Evolutionary conservation across 768 basidiomycete genomes (phyloP).

Genomic region (Sutorius australiensis): DNA sequence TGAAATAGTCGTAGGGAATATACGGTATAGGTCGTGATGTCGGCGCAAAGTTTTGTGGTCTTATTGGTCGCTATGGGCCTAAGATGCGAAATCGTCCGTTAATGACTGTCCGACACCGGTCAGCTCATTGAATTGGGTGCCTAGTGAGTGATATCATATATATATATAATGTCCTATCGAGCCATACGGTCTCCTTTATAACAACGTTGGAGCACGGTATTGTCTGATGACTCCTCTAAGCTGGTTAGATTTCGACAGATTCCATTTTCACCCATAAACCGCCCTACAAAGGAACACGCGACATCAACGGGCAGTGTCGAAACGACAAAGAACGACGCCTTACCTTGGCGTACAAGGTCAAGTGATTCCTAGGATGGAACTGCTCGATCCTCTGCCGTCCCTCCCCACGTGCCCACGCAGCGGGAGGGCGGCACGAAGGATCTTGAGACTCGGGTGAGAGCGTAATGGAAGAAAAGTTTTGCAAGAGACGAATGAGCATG

Average conservation of each 20-base stretch:
- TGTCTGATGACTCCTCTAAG: not conserved
- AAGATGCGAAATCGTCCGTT: too few relatives aligned
- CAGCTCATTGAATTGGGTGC: too few relatives aligned
- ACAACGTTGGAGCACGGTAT: not conserved
- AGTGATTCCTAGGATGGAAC: conserved; percentile 25
- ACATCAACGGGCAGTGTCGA: not conserved
- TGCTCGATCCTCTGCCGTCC: conserved; percentile 28
- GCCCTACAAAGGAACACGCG: conserved; percentile 28
- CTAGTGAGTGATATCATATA: too few relatives aligned
- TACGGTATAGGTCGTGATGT: too few relatives aligned
- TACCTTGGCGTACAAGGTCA: conserved; percentile 38
- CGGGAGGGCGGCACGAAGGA: conserved; percentile 23
- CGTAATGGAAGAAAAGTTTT: conserved; percentile 23
- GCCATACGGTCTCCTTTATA: not conserved
- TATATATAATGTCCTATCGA: not conserved
- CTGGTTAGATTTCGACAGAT: conserved; percentile 18
- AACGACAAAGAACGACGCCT: conserved; percentile 1
- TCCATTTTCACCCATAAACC: conserved; percentile 47
- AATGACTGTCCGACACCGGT: too few relatives aligned
- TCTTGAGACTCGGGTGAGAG: conserved; percentile 29
- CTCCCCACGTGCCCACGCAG: conserved; percentile 22
- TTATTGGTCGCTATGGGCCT: too few relatives aligned
- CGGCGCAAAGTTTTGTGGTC: too few relatives aligned
- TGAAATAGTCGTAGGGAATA: too few relatives aligned
- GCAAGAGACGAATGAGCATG: conserved; percentile 30